These are phyloP conservation scores for Annulohypoxylon nitens DNA, from an alignment of 495 filamentous ascomycete genomes.

Conservation along the genomic window DNA sequence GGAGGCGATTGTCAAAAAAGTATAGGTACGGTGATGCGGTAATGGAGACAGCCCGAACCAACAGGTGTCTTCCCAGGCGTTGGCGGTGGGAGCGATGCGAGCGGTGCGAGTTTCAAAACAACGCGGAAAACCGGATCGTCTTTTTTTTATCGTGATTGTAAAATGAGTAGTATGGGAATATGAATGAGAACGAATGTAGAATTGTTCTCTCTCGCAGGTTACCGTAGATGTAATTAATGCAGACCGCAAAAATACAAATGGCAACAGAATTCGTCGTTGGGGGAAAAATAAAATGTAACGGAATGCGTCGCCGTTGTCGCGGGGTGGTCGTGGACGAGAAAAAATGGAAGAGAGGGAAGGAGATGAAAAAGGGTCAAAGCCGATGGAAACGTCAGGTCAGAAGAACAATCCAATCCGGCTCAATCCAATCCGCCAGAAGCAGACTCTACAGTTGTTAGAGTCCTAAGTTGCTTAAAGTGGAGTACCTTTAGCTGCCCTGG, in stretches of 20 bases:
- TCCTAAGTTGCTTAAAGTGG: constrained; percentile 21
- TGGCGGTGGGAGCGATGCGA: not conserved
- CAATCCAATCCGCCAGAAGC: constrained; percentile 53
- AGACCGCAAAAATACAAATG: constrained; percentile 27
- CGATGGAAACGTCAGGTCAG: constrained; percentile 64
- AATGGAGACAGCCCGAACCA: constrained; percentile 15
- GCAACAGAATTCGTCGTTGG: constrained; percentile 38
- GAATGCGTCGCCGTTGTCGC: constrained; percentile 49
- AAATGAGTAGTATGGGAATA: not conserved
- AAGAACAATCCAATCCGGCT: constrained; percentile 63
- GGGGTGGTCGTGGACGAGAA: constrained; percentile 41
- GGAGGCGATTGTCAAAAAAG: constrained; percentile 20
- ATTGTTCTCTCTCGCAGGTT: constrained; percentile 21
- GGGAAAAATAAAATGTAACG: constrained; percentile 34
- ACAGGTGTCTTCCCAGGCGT: constrained; percentile 28
- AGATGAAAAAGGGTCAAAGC: constrained; percentile 54
- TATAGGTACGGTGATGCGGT: not conserved
- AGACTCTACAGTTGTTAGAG: constrained; percentile 37
- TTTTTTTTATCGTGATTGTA: constrained; percentile 2
- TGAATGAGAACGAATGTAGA: constrained; percentile 16
- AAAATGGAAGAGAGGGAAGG: constrained; percentile 49
- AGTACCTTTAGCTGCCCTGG: not conserved
- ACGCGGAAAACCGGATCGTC: constrained; percentile 37
- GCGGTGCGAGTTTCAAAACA: constrained; percentile 35
- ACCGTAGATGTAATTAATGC: constrained; percentile 10